Evolutionary conservation across 2,329 filamentous ascomycete species (phyloP).

Genomic region (Fusarium brevicatenulatum): DNA sequence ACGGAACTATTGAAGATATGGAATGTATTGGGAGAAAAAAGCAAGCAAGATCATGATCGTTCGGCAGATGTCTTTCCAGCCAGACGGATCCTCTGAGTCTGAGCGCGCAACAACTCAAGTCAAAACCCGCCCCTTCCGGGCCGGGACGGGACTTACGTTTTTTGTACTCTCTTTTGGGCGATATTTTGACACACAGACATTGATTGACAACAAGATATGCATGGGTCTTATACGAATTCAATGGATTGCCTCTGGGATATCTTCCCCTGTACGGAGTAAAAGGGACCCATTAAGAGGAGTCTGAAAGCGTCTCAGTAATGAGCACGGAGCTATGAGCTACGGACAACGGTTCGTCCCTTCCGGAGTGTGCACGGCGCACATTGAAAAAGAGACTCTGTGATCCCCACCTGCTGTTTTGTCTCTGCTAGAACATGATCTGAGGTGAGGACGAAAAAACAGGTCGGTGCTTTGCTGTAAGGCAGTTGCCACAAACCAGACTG

Average conservation of each 20-base stretch:
- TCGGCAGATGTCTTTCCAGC: slow-evolving; percentile 24
- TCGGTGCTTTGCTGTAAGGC: slow-evolving; percentile 7
- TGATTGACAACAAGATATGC: slow-evolving; percentile 18
- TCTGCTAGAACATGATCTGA: background rate
- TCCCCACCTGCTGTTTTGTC: background rate
- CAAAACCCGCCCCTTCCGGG: background rate
- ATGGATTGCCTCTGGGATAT: background rate
- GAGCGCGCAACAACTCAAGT: slow-evolving; percentile 26
- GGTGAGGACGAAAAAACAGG: slow-evolving; percentile 4
- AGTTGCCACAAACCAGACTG: slow-evolving; percentile 24
- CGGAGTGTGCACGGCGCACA: slow-evolving; percentile 22
- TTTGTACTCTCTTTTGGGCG: slow-evolving; percentile 13
- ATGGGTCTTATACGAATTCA: slow-evolving; percentile 19
- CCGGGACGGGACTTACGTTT: slow-evolving; percentile 20
- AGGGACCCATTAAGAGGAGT: background rate
- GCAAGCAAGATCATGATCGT: background rate
- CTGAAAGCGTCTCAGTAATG: slow-evolving; percentile 8
- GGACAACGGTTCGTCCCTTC: slow-evolving; percentile 33
- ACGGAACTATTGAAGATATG: background rate
- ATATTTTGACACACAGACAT: slow-evolving; percentile 25
- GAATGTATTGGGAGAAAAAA: slow-evolving; percentile 7
- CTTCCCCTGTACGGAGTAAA: background rate
- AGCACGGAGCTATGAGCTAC: slow-evolving; percentile 14
- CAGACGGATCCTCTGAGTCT: slow-evolving; percentile 34
- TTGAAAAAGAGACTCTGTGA: background rate